phyloP scores from a whole-genome alignment of 306 rosid genomes.

The Vigna mungo region DNA sequence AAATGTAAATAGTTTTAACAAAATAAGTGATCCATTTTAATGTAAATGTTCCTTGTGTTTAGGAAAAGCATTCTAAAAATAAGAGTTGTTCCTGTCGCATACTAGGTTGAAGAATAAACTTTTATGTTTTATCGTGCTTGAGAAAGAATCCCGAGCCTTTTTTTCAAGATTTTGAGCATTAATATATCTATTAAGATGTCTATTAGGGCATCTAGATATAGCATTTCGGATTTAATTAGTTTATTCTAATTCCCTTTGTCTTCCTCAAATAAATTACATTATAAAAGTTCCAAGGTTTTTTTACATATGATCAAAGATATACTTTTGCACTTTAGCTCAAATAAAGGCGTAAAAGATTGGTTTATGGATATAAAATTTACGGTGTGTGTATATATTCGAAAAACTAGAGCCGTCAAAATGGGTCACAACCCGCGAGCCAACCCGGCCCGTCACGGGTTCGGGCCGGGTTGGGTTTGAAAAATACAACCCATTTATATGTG shows the following conservation, averaged over 20 bases:
- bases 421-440: too few species aligned
- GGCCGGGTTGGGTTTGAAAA: too few species aligned
- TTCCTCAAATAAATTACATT: neutral
- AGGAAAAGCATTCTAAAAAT: constrained; percentile 20
- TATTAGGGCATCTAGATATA: constrained; percentile 40
- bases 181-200: constrained; percentile 31
- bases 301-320: constrained; percentile 31
- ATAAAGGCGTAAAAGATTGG: neutral
- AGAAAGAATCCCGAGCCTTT: constrained; percentile 55
- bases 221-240: constrained; percentile 49
- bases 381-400: neutral
- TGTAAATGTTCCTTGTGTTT: constrained; percentile 1
- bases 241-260: constrained; percentile 46
- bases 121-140: neutral
- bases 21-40: too few species aligned
- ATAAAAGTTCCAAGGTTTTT: constrained; percentile 32
- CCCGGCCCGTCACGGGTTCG: too few species aligned
- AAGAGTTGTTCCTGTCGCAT: constrained; percentile 33
- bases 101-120: constrained; percentile 49
- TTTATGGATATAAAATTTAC: constrained; percentile 35
- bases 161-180: constrained; percentile 50
- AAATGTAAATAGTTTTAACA: too few species aligned
- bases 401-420: too few species aligned
- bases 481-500: too few species aligned
- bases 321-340: constrained; percentile 8